Percentiles rank a stretch among this genome's conserved stretches.
Evolutionary conservation across 1,284 basidiomycete species (phyloP).

Genomic region (Puccinia coronata): DNA sequence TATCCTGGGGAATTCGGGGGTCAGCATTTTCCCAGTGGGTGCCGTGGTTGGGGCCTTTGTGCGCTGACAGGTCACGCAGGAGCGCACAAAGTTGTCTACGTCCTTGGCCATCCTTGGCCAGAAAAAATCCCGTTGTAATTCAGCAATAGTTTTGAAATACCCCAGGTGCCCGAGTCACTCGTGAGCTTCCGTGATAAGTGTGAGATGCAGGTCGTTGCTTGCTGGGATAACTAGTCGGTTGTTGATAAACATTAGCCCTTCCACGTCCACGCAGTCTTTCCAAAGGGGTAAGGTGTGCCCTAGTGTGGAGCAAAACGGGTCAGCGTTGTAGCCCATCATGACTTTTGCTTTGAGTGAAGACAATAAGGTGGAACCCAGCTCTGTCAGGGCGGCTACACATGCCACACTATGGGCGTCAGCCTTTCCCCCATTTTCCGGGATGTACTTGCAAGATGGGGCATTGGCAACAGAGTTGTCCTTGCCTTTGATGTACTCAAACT

Average conservation of each 20-base stretch:
- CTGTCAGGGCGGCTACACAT: background rate
- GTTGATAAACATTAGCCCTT: constrained; percentile 58
- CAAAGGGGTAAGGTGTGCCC: background rate
- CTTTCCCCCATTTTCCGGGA: background rate
- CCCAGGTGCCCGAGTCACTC: background rate
- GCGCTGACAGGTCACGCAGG: background rate
- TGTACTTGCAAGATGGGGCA: constrained; percentile 56
- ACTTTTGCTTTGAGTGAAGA: constrained; percentile 55
- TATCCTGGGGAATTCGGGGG: background rate
- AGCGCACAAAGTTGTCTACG: background rate
- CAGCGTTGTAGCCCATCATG: constrained; percentile 55
- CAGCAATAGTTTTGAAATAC: background rate
- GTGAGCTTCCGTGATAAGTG: background rate
- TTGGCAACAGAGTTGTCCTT: constrained; percentile 60
- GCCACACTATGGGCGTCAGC: background rate
- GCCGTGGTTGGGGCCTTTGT: constrained; percentile 7
- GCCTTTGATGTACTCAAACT: constrained; percentile 59
- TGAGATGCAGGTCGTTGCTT: background rate
- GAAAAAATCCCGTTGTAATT: background rate
- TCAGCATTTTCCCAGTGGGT: background rate
- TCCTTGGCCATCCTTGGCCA: background rate
- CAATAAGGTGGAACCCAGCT: constrained; percentile 20
- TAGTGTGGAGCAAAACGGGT: constrained; percentile 57
- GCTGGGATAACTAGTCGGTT: constrained; percentile 58
- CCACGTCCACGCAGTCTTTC: too few relatives aligned